Evolutionary conservation across 2,329 filamentous ascomycete species (phyloP), one percentile per base, ranked within the genome.

Genomic region (Sarocladium kiliense): DNA sequence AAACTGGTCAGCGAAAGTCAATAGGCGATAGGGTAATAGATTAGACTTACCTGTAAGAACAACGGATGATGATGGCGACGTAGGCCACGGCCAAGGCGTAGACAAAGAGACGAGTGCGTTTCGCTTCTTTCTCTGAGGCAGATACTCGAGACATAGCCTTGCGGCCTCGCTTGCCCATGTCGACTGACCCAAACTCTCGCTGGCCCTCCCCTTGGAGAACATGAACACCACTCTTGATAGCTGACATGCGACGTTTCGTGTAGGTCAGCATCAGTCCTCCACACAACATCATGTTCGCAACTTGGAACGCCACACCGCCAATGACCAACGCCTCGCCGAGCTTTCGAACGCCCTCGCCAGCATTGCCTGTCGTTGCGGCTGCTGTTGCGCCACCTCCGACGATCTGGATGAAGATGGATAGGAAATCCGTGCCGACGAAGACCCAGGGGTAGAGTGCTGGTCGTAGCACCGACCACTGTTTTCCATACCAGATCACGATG

Each of bases 391-490:
- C 62, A 34, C 53, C 58, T 11, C 65, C 64, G 2, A 58, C 42
- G 2, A 58, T 45, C 30, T 67, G 65, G 4, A 67, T 47, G 19
- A 64, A 39, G 23, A 67, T 65, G 21, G 72, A 75, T 32, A 75
- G 58, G 50, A 77, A 60, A 58, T 80, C 77, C 62, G 71, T 76
- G 2, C 71, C 68, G 55, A 80, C 75, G 65, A 80, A 80, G 54
- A 80, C 73, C 58, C 71, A 74, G 2, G 76, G 74, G 59, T 79
- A 79, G 1, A 74, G 67, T 3, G 61, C 63, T 0, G 77, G 74
- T 19, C 65, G 66, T 23, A 77, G 59, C 1, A 71, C 61, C 0
- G 72, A 76, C 58, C 69, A 67, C 39, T 73, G 64, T 0, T 69
- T 63, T 1, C 74, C 75, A 36, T 74, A 71, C 60, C 71, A 70